A percentile compares a stretch with the other conserved stretches of the same genome.
These are phyloP conservation scores for Phytophthora sansomeana DNA, from an alignment of 352 stramenopile genomes.

Conservation along the genomic window DNA sequence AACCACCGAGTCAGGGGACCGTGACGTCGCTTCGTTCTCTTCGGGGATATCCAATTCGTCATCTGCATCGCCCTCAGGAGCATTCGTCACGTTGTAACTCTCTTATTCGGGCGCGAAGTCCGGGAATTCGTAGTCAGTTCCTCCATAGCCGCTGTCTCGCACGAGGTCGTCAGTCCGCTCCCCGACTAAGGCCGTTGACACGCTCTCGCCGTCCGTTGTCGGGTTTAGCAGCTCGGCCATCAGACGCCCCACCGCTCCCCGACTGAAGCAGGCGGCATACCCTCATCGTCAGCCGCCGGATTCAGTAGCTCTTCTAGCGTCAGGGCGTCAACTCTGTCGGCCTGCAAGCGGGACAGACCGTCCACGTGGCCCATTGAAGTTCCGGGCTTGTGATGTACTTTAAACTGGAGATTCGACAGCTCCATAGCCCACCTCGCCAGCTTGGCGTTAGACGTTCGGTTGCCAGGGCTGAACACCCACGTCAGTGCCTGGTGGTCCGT, in stretches of 20 bases:
- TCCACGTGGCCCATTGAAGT: not conserved
- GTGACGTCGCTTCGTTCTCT: not conserved
- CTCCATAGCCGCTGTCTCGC: too few relatives aligned
- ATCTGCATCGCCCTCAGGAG: too few relatives aligned
- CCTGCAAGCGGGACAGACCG: not conserved
- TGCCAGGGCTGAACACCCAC: too few relatives aligned
- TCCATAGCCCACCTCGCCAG: conserved; percentile 1
- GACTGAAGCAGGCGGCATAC: not conserved
- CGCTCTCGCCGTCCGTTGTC: too few relatives aligned
- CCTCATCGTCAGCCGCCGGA: not conserved
- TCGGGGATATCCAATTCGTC: not conserved
- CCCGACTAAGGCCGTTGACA: too few relatives aligned
- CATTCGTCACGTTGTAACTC: too few relatives aligned
- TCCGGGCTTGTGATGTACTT: not conserved
- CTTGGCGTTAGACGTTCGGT: too few relatives aligned
- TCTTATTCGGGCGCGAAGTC: too few relatives aligned
- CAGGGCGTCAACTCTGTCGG: not conserved
- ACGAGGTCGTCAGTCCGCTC: too few relatives aligned
- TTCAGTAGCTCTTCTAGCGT: not conserved
- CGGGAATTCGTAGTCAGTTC: not conserved
- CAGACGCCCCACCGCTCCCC: conserved; percentile 2
- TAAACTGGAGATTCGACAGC: conserved; percentile 5
- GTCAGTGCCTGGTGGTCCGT: too few relatives aligned
- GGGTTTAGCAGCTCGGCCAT: too few relatives aligned
- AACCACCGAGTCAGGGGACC: not conserved